Evolutionary conservation across 1,284 basidiomycete genomes (phyloP).

Genomic region (Schizophyllum amplum): DNA sequence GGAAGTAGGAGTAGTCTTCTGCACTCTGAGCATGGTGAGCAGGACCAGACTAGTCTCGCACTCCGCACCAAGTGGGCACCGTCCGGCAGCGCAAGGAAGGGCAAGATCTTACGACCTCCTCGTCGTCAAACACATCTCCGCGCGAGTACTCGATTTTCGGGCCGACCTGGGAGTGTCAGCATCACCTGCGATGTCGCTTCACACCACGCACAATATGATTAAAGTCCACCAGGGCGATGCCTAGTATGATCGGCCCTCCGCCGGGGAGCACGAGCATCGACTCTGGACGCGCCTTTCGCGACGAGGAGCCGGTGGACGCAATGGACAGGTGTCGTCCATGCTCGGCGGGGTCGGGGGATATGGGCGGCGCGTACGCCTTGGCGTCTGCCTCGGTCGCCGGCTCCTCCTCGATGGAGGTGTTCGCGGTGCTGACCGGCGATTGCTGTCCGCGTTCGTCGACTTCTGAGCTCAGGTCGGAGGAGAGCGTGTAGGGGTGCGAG

Average conservation of each 20-base stretch:
- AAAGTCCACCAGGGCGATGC: slow-evolving; percentile 85
- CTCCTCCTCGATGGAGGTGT: slow-evolving; percentile 40
- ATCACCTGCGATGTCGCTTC: slow-evolving; percentile 8
- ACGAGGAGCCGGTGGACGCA: slow-evolving; percentile 57
- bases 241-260: slow-evolving; percentile 60
- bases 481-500: slow-evolving; percentile 38
- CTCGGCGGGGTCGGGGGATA: slow-evolving; percentile 48
- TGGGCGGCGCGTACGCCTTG: slow-evolving; percentile 22
- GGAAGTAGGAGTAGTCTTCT: slow-evolving; percentile 98
- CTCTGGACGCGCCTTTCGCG: slow-evolving; percentile 70
- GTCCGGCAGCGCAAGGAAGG: slow-evolving; percentile 96
- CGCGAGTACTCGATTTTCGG: slow-evolving; percentile 81
- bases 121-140: slow-evolving; percentile 69
- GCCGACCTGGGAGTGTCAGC: slow-evolving; percentile 53
- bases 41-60: slow-evolving; percentile 6
- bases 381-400: slow-evolving; percentile 10
- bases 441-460: slow-evolving; percentile 38
- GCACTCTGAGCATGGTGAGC: slow-evolving; percentile 46
- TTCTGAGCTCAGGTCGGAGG: slow-evolving; percentile 46
- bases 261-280: slow-evolving; percentile 56
- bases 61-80: slow-evolving; percentile 82
- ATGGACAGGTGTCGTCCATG: slow-evolving; percentile 49
- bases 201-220: slow-evolving; percentile 67
- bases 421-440: slow-evolving; percentile 42
- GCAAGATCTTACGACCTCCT: slow-evolving; percentile 80